phyloP scores from a whole-genome alignment of 495 filamentous ascomycete genomes.

The Penicillium robsamsonii region DNA sequence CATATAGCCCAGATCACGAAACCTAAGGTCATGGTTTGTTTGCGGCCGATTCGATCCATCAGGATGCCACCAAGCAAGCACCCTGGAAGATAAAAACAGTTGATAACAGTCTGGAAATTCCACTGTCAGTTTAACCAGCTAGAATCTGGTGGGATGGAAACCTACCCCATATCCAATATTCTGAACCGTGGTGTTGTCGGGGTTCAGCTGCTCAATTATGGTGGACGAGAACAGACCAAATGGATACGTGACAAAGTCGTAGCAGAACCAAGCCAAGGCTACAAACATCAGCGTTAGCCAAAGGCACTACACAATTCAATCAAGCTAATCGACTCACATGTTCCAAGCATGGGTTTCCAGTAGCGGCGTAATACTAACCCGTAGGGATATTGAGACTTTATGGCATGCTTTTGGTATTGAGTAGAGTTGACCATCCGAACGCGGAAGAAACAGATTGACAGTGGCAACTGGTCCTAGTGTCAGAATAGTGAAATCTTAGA shows the following conservation, averaged over 20 bases:
- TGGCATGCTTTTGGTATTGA: conserved; percentile 36
- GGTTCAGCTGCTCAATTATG: conserved; percentile 35
- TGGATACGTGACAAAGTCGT: conserved; percentile 44
- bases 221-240: conserved; percentile 41
- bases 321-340: conserved; percentile 23
- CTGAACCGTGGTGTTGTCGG: conserved; percentile 41
- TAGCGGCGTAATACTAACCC: conserved; percentile 34
- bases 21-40: conserved; percentile 46
- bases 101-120: conserved; percentile 37
- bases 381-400: conserved; percentile 37
- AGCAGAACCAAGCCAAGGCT: conserved; percentile 41
- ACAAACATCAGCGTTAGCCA: not conserved
- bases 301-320: not conserved
- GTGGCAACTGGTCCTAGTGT: conserved; percentile 21
- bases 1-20: conserved; percentile 42
- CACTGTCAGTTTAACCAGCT: not conserved
- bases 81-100: conserved; percentile 50
- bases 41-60: conserved; percentile 49
- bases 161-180: conserved; percentile 44
- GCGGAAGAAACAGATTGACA: conserved; percentile 39
- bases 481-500: not conserved
- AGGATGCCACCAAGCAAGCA: conserved; percentile 46
- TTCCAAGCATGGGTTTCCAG: conserved; percentile 42
- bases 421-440: conserved; percentile 39
- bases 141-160: not conserved